Evolutionary conservation across 2,329 filamentous ascomycete genomes (phyloP), one percentile per base, ranked within the genome.

Genomic region (Pyrenochaeta sp.): DNA sequence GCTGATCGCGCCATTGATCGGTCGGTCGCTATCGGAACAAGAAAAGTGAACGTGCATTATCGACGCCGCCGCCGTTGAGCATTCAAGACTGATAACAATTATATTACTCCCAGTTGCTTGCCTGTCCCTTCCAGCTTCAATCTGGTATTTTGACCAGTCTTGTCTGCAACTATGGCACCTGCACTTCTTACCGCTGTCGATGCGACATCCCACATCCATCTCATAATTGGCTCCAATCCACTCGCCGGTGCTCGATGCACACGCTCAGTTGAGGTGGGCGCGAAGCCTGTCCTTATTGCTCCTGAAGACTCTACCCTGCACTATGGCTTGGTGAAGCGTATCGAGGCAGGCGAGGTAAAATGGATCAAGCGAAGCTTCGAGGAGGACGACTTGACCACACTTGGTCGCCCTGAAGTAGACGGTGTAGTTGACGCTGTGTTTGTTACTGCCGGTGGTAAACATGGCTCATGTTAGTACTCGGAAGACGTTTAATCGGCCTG

Each of bases 341-440:
- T 93, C 57, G 88, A 91, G 49, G 82, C 85, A 10, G 86, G 86
- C 50, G 78, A 85, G 56, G 84, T 92, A 5, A 76, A 83, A 59
- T 92, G 90, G 89, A 68, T 88, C 27, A 80, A 83, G 63, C 84
- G 86, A 53, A 71, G 79, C 0, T 96, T 97, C 64, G 74, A 85
- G 45, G 88, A 94, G 32, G 77, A 79, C 0, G 90, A 97, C 71
- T 75, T 97, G 47, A 87, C 87, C 35, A 86, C 81, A 1, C 79
- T 97, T 2, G 95, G 95, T n/a, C 84, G 95, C 45, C 83, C 86
- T 35, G 91, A 96, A 52, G 88, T 97, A 9, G 87, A 85, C 58
- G 71, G 79, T 48, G 86, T 96, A 4, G 94, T 97, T 14, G 95
- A 99, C 75, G 90, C 90, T 49, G 95, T 99, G 33, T 98, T 98